Evolutionary conservation across 1,284 basidiomycete genomes (phyloP).

Genomic region (Coniferiporia sulphurascens): DNA sequence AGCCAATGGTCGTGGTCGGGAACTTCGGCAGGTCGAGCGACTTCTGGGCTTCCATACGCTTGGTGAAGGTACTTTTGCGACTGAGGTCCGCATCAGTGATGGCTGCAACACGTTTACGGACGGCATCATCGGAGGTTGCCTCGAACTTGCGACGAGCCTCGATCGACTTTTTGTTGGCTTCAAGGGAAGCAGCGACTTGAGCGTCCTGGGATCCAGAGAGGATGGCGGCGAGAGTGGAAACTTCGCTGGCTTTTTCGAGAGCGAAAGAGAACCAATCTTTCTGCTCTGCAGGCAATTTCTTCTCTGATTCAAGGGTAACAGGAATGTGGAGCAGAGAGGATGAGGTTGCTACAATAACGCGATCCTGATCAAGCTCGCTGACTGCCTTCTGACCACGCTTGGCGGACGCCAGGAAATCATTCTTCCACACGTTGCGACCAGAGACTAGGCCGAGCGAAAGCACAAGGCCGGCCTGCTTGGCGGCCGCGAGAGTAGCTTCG

Average conservation of each 20-base stretch:
- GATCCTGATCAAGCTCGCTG: slow-evolving; percentile 75
- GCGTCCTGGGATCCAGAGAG: slow-evolving; percentile 81
- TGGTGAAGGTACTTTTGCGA: slow-evolving; percentile 88
- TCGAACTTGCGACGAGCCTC: slow-evolving; percentile 96
- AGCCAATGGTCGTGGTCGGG: slow-evolving; percentile 98
- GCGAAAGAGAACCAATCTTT: slow-evolving; percentile 99
- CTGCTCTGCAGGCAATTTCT: slow-evolving; percentile 85
- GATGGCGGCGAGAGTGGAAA: slow-evolving; percentile 80
- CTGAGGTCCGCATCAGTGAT: slow-evolving; percentile 88
- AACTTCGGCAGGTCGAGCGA: slow-evolving; percentile 93
- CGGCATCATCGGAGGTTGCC: slow-evolving; percentile 89
- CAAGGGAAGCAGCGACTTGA: slow-evolving; percentile 63
- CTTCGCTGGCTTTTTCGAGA: slow-evolving; percentile 93
- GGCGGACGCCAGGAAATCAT: slow-evolving; percentile 84
- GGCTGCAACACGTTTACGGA: slow-evolving; percentile 92
- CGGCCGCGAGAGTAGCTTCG: slow-evolving; percentile 75
- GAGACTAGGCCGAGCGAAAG: slow-evolving; percentile 97
- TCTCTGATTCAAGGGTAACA: slow-evolving; percentile 91
- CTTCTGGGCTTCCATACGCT: slow-evolving; percentile 87
- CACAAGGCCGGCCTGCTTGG: slow-evolving; percentile 78
- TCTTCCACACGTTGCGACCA: slow-evolving; percentile 99
- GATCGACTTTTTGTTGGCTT: slow-evolving; percentile 90
- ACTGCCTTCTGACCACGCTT: slow-evolving; percentile 84
- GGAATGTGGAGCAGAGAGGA: slow-evolving; percentile 99
- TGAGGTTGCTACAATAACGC: slow-evolving; percentile 92